Evolutionary conservation across 768 basidiomycete species (phyloP).

Genomic region (Auricularia sp.): DNA sequence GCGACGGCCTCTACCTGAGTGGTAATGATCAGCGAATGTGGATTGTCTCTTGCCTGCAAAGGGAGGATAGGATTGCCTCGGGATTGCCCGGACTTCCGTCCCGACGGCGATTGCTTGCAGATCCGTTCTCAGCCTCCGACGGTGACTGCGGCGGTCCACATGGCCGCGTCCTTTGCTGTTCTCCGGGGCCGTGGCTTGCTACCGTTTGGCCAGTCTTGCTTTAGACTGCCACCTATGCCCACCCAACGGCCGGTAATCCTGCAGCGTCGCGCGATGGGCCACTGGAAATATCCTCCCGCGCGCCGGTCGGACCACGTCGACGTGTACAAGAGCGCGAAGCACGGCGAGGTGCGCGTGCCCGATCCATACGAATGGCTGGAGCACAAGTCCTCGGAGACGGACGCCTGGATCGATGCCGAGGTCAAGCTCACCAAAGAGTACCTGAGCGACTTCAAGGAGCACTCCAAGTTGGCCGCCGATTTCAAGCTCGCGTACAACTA

Average conservation of each 20-base stretch:
- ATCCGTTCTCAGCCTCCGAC: too few species aligned
- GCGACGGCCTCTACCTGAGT: too few species aligned
- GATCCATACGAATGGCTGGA: constrained; percentile 77
- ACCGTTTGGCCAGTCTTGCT: not conserved
- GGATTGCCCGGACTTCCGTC: too few species aligned
- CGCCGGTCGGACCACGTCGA: constrained; percentile 60
- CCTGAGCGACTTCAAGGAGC: constrained; percentile 1
- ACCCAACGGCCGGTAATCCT: not conserved
- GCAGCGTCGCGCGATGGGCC: not conserved
- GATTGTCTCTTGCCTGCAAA: not conserved
- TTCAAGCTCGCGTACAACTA: not conserved
- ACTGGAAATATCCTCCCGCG: constrained; percentile 44
- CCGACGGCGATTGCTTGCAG: too few species aligned
- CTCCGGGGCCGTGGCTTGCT: not conserved
- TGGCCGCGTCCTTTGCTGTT: too few species aligned
- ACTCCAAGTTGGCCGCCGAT: not conserved
- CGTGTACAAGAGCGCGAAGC: constrained; percentile 52
- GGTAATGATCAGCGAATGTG: not conserved
- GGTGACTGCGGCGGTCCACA: too few species aligned
- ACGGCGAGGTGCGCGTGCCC: constrained; percentile 51
- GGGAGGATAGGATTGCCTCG: too few species aligned
- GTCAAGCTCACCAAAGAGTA: constrained; percentile 2
- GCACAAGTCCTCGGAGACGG: constrained; percentile 49
- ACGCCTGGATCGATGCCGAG: constrained; percentile 26
- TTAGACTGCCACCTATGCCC: not conserved